phyloP scores from a whole-genome alignment of 2,329 filamentous ascomycete species.

The Grosmannia clavigera region DNA sequence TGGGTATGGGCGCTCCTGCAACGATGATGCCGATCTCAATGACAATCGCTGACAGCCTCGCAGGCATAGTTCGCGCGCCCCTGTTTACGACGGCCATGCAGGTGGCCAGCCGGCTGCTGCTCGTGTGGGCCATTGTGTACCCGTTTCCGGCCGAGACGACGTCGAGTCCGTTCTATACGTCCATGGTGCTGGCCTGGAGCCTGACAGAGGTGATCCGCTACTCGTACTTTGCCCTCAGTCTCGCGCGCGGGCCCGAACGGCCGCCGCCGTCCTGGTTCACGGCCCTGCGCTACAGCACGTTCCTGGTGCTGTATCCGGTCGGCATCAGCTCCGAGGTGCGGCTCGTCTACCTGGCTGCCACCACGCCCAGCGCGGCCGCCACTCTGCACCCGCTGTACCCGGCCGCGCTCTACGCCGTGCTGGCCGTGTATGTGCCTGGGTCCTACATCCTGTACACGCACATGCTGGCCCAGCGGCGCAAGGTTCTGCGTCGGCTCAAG shows the following conservation, averaged over 20 bases:
- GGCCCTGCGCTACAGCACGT: slow-evolving; percentile 86
- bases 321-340: slow-evolving; percentile 81
- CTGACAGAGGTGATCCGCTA: slow-evolving; percentile 90
- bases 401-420: slow-evolving; percentile 20
- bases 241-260: slow-evolving; percentile 33
- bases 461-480: slow-evolving; percentile 84
- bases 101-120: slow-evolving; percentile 72
- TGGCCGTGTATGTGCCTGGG: slow-evolving; percentile 29
- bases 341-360: slow-evolving; percentile 57
- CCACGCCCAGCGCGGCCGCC: slow-evolving; percentile 44
- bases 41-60: background rate
- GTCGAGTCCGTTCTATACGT: slow-evolving; percentile 50
- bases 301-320: slow-evolving; percentile 83
- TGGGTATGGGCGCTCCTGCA: slow-evolving; percentile 40
- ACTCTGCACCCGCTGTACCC: slow-evolving; percentile 35
- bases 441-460: slow-evolving; percentile 80
- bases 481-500: slow-evolving; percentile 57
- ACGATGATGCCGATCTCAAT: background rate
- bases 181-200: slow-evolving; percentile 79
- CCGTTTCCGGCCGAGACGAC: slow-evolving; percentile 55
- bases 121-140: slow-evolving; percentile 76
- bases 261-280: slow-evolving; percentile 37
- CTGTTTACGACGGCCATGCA: slow-evolving; percentile 81
- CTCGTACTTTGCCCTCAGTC: slow-evolving; percentile 71
- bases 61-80: slow-evolving; percentile 76